These are phyloP conservation scores for Ilyonectria mors-panacis DNA, from an alignment of 2,329 filamentous ascomycete species.

Conservation along the genomic window DNA sequence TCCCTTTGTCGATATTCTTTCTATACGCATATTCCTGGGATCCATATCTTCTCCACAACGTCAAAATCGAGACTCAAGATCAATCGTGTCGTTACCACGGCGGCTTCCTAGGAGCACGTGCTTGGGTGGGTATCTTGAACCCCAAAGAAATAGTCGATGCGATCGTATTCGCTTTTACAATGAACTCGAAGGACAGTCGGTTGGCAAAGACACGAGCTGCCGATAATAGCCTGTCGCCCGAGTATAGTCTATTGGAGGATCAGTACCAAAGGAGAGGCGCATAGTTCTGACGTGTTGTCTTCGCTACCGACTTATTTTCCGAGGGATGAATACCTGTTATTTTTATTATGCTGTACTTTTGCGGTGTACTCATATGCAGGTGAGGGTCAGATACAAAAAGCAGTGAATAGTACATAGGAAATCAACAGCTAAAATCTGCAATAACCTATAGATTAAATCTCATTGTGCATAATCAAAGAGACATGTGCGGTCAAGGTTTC, in stretches of 20 bases:
- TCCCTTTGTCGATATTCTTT: constrained; percentile 41
- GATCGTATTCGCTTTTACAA: constrained; percentile 14
- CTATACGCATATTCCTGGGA: constrained; percentile 39
- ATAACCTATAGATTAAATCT: too few relatives aligned
- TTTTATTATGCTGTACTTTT: too few relatives aligned
- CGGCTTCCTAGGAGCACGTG: background rate
- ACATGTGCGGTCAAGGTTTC: too few relatives aligned
- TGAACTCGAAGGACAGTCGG: background rate
- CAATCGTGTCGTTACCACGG: constrained; percentile 3
- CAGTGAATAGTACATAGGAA: too few relatives aligned
- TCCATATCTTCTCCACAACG: constrained; percentile 26
- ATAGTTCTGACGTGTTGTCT: background rate
- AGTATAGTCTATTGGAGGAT: constrained; percentile 19
- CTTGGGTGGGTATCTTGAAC: constrained; percentile 8
- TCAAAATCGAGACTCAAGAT: background rate
- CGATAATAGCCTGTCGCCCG: background rate
- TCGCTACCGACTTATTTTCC: too few relatives aligned
- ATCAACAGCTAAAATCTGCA: too few relatives aligned
- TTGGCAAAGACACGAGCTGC: background rate
- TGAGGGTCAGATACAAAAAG: too few relatives aligned
- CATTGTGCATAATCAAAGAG: too few relatives aligned
- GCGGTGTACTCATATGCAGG: too few relatives aligned
- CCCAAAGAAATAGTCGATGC: constrained; percentile 11
- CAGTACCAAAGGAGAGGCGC: constrained; percentile 15
- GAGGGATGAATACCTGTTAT: too few relatives aligned